Base-by-base conservation (phyloP, 2,329 filamentous ascomycete species). In the Trichoderma sp. region DNA sequence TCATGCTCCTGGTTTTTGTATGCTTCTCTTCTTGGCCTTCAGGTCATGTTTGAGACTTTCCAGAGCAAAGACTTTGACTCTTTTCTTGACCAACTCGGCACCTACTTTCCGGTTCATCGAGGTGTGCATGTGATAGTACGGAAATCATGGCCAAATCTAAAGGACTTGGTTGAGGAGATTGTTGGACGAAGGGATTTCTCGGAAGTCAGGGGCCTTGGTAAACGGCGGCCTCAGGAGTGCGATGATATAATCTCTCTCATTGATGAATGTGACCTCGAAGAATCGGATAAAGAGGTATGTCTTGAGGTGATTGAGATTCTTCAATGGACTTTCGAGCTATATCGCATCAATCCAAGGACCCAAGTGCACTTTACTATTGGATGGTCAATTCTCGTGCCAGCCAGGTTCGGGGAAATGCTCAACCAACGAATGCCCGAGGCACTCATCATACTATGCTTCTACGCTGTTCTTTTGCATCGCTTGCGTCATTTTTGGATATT, bases 31-130 rank as follows among this genome's bases (percentile, higher is more conserved):
- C 69, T 80, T 0, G 78, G 80, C 6, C 75, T 82, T n/a, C 80
- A 83, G 52, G 76, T 80, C 19, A 76, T 84, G 9, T 80, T 77
- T 70, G 81, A 84, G 48, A 77, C 77, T 3, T 74, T 82, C 29
- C 74, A 78, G 25, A 52, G 42, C 13, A 71, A 71, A 27, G 71
- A 76, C 39, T 78, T 81, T 22, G 70, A 74, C 10, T 63, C 65
- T 1, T 76, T 78, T 25, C 68, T 79, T 4, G 72, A 72, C 25
- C 70, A 74, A 5, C 79, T 77, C 29, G 39, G 76, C 5, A 72
- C 72, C 3, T 79, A 78, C 64, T 63, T 78, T 6, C 71, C 70
- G 15, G 71, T 81, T 7, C 78, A 80, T 68, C 76, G 76, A 19
- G 79, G 79, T 32, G 76, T 80, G 6, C 73, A 74, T n/a, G 68